Conservation (phyloP, 83 land plant species). For the Larix sibirica region DNA sequence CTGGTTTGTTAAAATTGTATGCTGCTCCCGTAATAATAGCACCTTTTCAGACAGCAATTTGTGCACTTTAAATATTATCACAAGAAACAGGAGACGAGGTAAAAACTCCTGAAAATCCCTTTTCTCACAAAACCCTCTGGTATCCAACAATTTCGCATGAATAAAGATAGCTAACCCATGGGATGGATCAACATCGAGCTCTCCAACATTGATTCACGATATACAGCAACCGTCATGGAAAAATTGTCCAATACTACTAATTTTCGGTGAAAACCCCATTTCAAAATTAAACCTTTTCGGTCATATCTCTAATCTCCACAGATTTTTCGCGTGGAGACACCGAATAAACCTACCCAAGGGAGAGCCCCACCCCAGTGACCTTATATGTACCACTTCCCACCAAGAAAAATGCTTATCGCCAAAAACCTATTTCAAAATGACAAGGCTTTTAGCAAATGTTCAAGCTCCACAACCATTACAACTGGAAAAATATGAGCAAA, state of each 20-base stretch:
- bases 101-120: neutral
- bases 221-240: neutral
- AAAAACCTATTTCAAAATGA: neutral
- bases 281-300: neutral
- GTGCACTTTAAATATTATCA: neutral
- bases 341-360: neutral
- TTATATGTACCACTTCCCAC: neutral
- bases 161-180: neutral
- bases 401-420: neutral
- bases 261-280: neutral
- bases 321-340: neutral
- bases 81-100: neutral
- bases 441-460: too few species aligned
- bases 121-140: neutral
- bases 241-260: neutral
- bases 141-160: neutral
- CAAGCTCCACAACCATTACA: neutral
- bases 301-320: neutral
- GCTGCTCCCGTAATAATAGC: neutral
- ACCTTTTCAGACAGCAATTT: neutral
- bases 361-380: neutral
- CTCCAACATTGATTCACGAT: neutral
- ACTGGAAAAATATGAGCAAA: neutral
- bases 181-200: neutral
- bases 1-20: neutral